Evolutionary conservation across 192 early-diverging fungal species (phyloP).

Genomic region (Allomyces javanicus): DNA sequence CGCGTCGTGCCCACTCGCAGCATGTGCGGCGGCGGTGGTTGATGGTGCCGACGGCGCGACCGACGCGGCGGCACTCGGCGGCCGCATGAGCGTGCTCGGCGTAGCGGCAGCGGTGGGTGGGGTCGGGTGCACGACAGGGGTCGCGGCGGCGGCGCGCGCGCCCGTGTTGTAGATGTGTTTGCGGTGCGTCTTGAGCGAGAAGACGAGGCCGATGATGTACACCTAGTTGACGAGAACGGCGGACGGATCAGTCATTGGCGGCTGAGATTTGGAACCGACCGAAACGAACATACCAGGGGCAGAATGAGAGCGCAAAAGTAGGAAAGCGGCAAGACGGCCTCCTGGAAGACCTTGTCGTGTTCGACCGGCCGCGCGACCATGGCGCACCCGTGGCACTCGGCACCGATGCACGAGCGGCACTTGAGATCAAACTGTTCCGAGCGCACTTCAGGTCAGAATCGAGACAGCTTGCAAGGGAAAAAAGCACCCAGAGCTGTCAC

Average conservation of each 20-base stretch:
- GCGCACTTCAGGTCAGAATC: not conserved
- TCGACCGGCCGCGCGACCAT: not conserved
- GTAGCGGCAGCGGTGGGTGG: too few relatives aligned
- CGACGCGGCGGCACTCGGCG: not conserved
- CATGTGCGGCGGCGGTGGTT: too few relatives aligned
- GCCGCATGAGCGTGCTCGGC: too few relatives aligned
- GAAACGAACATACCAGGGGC: constrained; percentile 23
- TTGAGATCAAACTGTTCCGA: constrained; percentile 25
- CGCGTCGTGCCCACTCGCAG: constrained; percentile 50
- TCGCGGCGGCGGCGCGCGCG: not conserved
- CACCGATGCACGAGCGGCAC: constrained; percentile 25
- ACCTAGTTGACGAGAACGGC: constrained; percentile 16
- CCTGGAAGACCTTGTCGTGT: constrained; percentile 60
- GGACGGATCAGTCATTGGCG: not conserved
- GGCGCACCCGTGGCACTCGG: not conserved
- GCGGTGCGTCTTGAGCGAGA: constrained; percentile 81
- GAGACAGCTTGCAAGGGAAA: not conserved
- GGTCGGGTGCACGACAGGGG: not conserved
- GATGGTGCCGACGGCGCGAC: not conserved
- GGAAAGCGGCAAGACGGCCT: constrained; percentile 62
- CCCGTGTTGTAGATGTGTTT: constrained; percentile 41
- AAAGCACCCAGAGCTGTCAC: constrained; percentile 12
- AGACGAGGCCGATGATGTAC: constrained; percentile 79
- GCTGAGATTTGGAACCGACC: not conserved
- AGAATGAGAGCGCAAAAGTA: constrained; percentile 64